Evolutionary conservation across 2,329 filamentous ascomycete species (phyloP).

Genomic region (Ascomycota sp.): DNA sequence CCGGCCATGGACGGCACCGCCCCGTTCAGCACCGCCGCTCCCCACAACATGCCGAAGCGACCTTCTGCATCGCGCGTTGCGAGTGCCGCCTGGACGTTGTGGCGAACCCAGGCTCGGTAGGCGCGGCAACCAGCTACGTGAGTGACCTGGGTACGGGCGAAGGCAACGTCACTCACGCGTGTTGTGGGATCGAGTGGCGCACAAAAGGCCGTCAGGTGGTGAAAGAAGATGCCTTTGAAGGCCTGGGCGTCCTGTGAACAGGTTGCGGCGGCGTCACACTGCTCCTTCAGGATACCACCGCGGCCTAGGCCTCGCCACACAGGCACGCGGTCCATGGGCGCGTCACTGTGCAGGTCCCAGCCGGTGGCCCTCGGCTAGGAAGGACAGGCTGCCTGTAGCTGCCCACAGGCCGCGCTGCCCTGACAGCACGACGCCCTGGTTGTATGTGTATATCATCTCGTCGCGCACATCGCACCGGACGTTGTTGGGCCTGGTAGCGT

Average conservation of each 20-base stretch:
- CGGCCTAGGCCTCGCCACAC: constrained; percentile 59
- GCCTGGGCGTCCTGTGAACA: constrained; percentile 76
- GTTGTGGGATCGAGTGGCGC: constrained; percentile 29
- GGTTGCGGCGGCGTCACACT: constrained; percentile 51
- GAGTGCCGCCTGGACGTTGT: constrained; percentile 58
- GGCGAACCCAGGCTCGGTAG: constrained; percentile 57
- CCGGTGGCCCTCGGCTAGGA: constrained; percentile 70
- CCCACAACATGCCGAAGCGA: constrained; percentile 83
- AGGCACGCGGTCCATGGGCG: constrained; percentile 25
- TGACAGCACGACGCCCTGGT: constrained; percentile 77
- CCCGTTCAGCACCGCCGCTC: constrained; percentile 23
- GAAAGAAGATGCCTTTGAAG: constrained; percentile 91
- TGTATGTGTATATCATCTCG: constrained; percentile 87
- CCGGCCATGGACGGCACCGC: constrained; percentile 11
- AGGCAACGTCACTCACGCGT: neutral
- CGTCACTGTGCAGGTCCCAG: constrained; percentile 32
- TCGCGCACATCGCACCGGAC: constrained; percentile 62
- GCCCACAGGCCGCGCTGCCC: constrained; percentile 66
- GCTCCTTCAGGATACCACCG: constrained; percentile 64
- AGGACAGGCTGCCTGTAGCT: constrained; percentile 49
- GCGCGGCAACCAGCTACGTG: constrained; percentile 41
- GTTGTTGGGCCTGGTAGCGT: constrained; percentile 38
- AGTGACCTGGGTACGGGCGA: constrained; percentile 3
- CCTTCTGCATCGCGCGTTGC: constrained; percentile 45
- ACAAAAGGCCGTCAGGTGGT: constrained; percentile 69